These are phyloP conservation scores for Parascedosporium putredinis DNA, from an alignment of 2,329 filamentous ascomycete genomes.

Conservation along the genomic window DNA sequence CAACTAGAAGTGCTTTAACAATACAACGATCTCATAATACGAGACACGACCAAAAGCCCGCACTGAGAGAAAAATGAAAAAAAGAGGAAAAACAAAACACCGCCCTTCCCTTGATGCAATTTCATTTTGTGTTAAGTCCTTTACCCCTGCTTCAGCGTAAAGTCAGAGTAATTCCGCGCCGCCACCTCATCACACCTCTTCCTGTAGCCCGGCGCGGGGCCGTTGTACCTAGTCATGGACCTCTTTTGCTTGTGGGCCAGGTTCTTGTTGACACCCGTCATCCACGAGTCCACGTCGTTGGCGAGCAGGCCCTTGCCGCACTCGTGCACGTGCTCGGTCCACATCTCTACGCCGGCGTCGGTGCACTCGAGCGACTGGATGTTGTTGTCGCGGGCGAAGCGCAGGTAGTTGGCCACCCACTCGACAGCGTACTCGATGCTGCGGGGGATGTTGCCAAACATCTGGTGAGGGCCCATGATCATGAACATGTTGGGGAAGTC, in stretches of 20 bases:
- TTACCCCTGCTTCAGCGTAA: constrained; percentile 9
- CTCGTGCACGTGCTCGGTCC: constrained; percentile 38
- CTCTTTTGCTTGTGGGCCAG: constrained; percentile 33
- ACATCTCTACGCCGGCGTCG: constrained; percentile 24
- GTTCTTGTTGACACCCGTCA: constrained; percentile 45
- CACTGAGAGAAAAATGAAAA: too few species aligned
- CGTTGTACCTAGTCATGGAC: constrained; percentile 34
- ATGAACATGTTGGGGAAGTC: constrained; percentile 60
- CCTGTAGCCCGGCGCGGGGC: constrained; percentile 32
- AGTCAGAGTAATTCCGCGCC: constrained; percentile 15
- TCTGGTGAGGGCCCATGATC: constrained; percentile 49
- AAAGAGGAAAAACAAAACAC: too few species aligned
- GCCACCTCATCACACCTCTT: constrained; percentile 24
- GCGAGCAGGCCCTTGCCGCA: constrained; percentile 32
- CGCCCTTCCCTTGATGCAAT: too few species aligned
- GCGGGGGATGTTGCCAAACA: constrained; percentile 54
- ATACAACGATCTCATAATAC: neutral
- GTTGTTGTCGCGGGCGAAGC: constrained; percentile 53
- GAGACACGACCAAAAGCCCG: too few species aligned
- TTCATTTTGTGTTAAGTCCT: too few species aligned
- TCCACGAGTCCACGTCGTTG: constrained; percentile 41
- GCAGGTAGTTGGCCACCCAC: constrained; percentile 41
- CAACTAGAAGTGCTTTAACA: neutral
- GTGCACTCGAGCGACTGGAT: constrained; percentile 44
- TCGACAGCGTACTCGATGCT: constrained; percentile 33